phyloP scores from a whole-genome alignment of 495 filamentous ascomycete species.

The Podospora sp. region DNA sequence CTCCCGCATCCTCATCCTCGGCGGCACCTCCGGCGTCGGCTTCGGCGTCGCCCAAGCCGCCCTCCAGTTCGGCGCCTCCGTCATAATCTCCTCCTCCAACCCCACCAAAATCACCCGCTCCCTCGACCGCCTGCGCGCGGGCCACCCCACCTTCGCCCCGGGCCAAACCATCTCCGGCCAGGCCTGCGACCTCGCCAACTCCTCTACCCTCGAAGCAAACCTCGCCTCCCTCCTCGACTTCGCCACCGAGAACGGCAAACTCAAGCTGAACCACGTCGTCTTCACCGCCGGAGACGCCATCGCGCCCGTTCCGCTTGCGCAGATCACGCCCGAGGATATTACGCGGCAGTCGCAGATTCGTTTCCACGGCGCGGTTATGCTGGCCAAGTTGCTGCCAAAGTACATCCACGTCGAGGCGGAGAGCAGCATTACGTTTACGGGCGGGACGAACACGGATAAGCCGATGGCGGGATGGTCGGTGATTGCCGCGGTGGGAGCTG shows the following conservation, averaged over 20 bases:
- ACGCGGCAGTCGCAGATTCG: constrained; percentile 47
- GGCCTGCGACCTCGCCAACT: constrained; percentile 53
- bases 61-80: constrained; percentile 51
- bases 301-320: constrained; percentile 34
- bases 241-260: constrained; percentile 28
- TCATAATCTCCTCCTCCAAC: constrained; percentile 58
- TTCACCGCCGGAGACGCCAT: constrained; percentile 59
- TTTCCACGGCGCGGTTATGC: constrained; percentile 49
- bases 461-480: constrained; percentile 6
- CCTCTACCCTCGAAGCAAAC: constrained; percentile 44
- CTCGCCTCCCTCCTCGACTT: constrained; percentile 51
- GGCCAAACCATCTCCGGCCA: constrained; percentile 36
- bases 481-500: constrained; percentile 10
- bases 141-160: constrained; percentile 3
- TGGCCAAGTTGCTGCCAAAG: constrained; percentile 52
- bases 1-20: constrained; percentile 54
- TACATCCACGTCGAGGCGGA: constrained; percentile 42
- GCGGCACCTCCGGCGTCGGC: constrained; percentile 60
- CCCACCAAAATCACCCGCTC: constrained; percentile 41
- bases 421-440: constrained; percentile 57
- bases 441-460: constrained; percentile 43
- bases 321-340: constrained; percentile 44
- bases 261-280: constrained; percentile 62
- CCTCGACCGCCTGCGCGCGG: constrained; percentile 40
- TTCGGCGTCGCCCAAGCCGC: constrained; percentile 54